A percentile compares a stretch with the other conserved stretches of the same genome.
Conservation (phyloP, 129 eudicot genomes). For the Dittrichia graveolens region DNA sequence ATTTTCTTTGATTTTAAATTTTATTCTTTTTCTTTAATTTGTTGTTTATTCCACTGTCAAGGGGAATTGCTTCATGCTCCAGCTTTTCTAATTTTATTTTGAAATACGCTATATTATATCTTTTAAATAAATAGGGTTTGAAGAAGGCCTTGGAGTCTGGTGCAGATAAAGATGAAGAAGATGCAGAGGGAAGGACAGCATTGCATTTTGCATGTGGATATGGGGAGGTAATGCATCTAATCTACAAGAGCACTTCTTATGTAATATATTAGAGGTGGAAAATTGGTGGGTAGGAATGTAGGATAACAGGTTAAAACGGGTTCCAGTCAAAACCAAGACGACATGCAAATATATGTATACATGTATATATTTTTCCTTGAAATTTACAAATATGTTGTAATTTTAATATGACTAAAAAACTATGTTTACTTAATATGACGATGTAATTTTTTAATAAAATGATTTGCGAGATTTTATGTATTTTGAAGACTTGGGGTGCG, state of each 20-base stretch:
- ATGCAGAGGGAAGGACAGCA: slow-evolving; percentile 97
- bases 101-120: neutral
- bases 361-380: no score
- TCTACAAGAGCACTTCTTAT: neutral
- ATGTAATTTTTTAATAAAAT: neutral
- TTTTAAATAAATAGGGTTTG: slow-evolving; percentile 62
- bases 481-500: neutral
- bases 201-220: slow-evolving; percentile 98
- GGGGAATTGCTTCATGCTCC: slow-evolving; percentile 8
- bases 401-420: neutral
- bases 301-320: no score
- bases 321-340: no score
- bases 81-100: slow-evolving; percentile 13
- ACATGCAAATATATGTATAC: no score
- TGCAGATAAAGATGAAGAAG: slow-evolving; percentile 91
- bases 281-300: no score
- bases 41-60: neutral
- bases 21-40: neutral
- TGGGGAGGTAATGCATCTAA: slow-evolving; percentile 70
- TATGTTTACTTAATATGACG: neutral
- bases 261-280: no score
- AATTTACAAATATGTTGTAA: no score
- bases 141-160: slow-evolving; percentile 75
- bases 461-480: neutral
- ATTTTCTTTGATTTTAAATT: neutral